phyloP scores from a whole-genome alignment of 306 rosid species.

The Senna siamea region DNA sequence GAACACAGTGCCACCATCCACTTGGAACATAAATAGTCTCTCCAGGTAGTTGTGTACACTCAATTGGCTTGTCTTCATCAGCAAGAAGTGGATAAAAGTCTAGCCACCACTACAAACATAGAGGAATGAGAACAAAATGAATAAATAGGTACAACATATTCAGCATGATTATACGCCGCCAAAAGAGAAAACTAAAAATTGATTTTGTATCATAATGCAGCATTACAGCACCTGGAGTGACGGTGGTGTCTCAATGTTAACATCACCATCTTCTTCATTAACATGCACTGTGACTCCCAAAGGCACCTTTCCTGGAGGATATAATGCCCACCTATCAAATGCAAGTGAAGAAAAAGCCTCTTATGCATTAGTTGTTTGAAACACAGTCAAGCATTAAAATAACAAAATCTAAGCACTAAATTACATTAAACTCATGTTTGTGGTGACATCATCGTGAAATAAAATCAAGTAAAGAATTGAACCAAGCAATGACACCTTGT shows the following conservation, averaged over 20 bases:
- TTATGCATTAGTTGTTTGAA: conserved; percentile 34
- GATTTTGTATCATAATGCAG: background rate
- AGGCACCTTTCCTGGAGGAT: conserved; percentile 99
- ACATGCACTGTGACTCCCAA: conserved; percentile 94
- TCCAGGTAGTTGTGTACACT: conserved; percentile 95
- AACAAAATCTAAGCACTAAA: background rate
- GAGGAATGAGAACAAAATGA: conserved; percentile 32
- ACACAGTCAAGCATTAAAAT: background rate
- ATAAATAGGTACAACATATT: conserved; percentile 26
- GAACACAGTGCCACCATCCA: conserved; percentile 99
- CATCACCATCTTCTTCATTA: conserved; percentile 94
- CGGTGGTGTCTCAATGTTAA: conserved; percentile 79
- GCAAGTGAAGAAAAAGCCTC: conserved; percentile 38
- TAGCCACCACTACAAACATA: conserved; percentile 89
- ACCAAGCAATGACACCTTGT: conserved; percentile 1
- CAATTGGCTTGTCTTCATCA: conserved; percentile 97
- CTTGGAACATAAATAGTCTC: conserved; percentile 97
- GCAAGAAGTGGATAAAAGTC: conserved; percentile 98
- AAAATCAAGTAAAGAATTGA: conserved; percentile 23
- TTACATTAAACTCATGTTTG: conserved; percentile 16
- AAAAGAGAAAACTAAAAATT: conserved; percentile 31
- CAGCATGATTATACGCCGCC: conserved; percentile 13
- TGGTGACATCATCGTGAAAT: conserved; percentile 32
- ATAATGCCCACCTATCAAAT: conserved; percentile 89
- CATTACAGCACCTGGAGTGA: conserved; percentile 76